These are phyloP conservation scores for Debaryomyces tyrocola DNA, from an alignment of 805 yeast genomes.

Conservation along the genomic window DNA sequence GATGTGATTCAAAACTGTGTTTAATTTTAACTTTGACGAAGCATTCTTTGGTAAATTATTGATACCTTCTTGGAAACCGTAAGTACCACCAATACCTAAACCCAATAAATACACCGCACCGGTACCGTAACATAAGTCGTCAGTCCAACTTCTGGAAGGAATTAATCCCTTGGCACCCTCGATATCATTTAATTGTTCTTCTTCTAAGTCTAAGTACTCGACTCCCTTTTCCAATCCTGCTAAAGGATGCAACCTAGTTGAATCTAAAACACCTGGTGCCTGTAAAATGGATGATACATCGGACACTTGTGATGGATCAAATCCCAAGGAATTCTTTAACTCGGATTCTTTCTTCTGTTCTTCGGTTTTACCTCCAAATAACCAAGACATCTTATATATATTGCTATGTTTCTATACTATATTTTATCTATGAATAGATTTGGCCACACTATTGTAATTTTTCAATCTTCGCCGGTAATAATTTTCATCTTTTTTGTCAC, in stretches of 20 bases:
- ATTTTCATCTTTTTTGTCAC: not conserved
- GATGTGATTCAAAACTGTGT: conserved; percentile 86
- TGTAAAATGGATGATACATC: conserved; percentile 64
- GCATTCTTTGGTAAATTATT: conserved; percentile 72
- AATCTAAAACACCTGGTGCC: conserved; percentile 63
- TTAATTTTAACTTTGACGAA: conserved; percentile 78
- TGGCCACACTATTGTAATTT: not conserved
- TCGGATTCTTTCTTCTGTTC: conserved; percentile 19
- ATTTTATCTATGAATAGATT: not conserved
- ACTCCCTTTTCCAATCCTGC: conserved; percentile 90
- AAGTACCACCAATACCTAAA: conserved; percentile 84
- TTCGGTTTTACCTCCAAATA: conserved; percentile 42
- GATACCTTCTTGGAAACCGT: conserved; percentile 86
- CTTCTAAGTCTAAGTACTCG: conserved; percentile 89
- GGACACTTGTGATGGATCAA: conserved; percentile 63
- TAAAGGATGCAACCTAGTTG: conserved; percentile 80
- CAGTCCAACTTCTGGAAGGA: conserved; percentile 97
- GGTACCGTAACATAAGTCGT: conserved; percentile 96
- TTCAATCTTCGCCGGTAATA: not conserved
- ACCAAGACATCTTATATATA: conserved; percentile 45
- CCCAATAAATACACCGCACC: conserved; percentile 91
- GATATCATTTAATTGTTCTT: conserved; percentile 63
- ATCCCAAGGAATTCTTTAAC: conserved; percentile 46
- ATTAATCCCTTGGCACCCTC: conserved; percentile 89
- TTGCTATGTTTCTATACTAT: not conserved